phyloP scores from a whole-genome alignment of 169 alveolate genomes.

The Plasmodium vivax region DNA sequence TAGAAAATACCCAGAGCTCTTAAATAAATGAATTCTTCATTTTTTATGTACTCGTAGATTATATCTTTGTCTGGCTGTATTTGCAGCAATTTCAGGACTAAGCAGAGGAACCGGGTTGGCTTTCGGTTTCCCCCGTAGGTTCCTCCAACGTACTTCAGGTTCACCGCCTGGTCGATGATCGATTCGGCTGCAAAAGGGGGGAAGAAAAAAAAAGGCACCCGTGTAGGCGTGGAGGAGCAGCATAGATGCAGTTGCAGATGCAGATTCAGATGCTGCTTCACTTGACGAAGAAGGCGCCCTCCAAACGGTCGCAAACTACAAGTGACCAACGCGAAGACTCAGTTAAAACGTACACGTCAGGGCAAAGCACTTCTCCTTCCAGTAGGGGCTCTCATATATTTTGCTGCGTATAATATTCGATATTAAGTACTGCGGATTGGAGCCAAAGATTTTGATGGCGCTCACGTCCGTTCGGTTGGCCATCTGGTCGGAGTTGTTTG shows the following conservation, averaged over 20 bases:
- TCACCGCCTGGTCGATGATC: slow-evolving; percentile 95
- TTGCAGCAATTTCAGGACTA: slow-evolving; percentile 95
- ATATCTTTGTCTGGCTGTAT: slow-evolving; percentile 96
- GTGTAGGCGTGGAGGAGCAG: neutral
- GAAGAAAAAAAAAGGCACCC: neutral
- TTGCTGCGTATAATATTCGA: slow-evolving; percentile 89
- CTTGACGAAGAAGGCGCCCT: neutral
- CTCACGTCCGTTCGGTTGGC: slow-evolving; percentile 92
- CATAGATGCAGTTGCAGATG: neutral
- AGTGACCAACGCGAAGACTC: neutral
- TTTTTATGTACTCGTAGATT: slow-evolving; percentile 94
- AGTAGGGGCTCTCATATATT: slow-evolving; percentile 87
- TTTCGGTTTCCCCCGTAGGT: slow-evolving; percentile 96
- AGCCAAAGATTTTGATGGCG: slow-evolving; percentile 88
- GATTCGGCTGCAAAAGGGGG: slow-evolving; percentile 88
- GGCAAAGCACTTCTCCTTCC: slow-evolving; percentile 94
- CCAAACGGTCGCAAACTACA: neutral
- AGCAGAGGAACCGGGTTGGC: slow-evolving; percentile 96
- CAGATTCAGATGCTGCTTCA: neutral
- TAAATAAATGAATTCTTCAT: slow-evolving; percentile 95
- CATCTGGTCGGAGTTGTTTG: slow-evolving; percentile 64
- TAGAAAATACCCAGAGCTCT: slow-evolving; percentile 97
- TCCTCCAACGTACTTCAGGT: slow-evolving; percentile 96
- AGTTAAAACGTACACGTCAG: slow-evolving; percentile 75
- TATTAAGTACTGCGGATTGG: slow-evolving; percentile 90